Evolutionary conservation across 1,139 yeast genomes (phyloP).

Genomic region (Hyphopichia fennica): DNA sequence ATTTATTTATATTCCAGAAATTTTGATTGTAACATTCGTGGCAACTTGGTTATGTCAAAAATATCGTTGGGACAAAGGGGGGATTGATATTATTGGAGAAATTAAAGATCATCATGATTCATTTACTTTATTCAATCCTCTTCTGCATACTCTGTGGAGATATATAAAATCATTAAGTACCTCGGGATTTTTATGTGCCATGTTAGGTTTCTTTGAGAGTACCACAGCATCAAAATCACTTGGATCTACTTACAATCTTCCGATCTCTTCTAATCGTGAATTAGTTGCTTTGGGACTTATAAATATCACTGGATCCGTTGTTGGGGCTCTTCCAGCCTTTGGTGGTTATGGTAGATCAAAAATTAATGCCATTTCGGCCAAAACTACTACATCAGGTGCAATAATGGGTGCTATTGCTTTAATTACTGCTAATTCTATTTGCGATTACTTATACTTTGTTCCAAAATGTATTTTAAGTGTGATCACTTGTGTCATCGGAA

Average conservation of each 20-base stretch:
- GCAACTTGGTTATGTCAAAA: slow-evolving; percentile 59
- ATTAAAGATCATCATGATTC: slow-evolving; percentile 38
- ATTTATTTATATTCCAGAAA: slow-evolving; percentile 71
- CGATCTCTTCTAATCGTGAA: slow-evolving; percentile 74
- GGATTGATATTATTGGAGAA: slow-evolving; percentile 70
- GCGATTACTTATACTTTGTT: slow-evolving; percentile 66
- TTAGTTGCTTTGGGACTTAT: slow-evolving; percentile 80
- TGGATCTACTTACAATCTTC: slow-evolving; percentile 64
- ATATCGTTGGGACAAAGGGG: slow-evolving; percentile 56
- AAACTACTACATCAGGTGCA: slow-evolving; percentile 79
- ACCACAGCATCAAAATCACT: slow-evolving; percentile 87
- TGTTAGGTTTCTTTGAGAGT: slow-evolving; percentile 90
- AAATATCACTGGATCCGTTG: slow-evolving; percentile 63
- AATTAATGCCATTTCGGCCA: slow-evolving; percentile 82
- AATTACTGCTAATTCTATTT: slow-evolving; percentile 58
- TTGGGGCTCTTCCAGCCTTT: slow-evolving; percentile 88
- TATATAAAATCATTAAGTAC: slow-evolving; percentile 47
- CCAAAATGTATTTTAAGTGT: slow-evolving; percentile 85
- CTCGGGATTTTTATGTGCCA: slow-evolving; percentile 73
- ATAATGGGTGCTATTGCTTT: slow-evolving; percentile 76
- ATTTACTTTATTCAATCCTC: slow-evolving; percentile 33
- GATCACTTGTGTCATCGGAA: slow-evolving; percentile 77
- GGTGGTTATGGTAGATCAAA: slow-evolving; percentile 97
- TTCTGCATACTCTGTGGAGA: slow-evolving; percentile 24
- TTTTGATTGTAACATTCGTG: slow-evolving; percentile 66